Conservation (phyloP, 2,329 filamentous ascomycete species). For the Chalaropsis thielavioides region DNA sequence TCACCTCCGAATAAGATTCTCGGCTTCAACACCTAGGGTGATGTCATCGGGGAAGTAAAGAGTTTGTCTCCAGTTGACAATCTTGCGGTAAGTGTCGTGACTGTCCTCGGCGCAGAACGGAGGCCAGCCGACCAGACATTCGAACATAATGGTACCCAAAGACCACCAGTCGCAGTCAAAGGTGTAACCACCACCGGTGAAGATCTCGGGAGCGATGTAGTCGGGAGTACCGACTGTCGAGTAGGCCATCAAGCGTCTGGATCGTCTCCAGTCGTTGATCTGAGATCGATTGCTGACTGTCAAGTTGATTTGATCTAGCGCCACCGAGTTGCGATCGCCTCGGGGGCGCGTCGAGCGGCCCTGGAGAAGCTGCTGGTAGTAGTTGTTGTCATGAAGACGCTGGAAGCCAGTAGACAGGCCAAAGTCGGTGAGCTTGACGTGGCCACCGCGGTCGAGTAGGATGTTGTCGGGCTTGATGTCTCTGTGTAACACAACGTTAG, state of each 20-base stretch:
- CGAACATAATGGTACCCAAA: constrained; percentile 72
- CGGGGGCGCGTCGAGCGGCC: constrained; percentile 31
- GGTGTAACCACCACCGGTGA: constrained; percentile 54
- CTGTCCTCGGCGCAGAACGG: constrained; percentile 89
- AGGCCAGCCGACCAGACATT: constrained; percentile 69
- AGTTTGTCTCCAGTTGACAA: constrained; percentile 93
- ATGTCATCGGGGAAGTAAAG: constrained; percentile 96
- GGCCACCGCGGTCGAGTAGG: constrained; percentile 58
- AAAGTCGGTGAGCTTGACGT: constrained; percentile 71
- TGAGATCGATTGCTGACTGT: constrained; percentile 95
- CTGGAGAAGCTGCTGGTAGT: constrained; percentile 62
- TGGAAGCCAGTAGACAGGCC: constrained; percentile 68
- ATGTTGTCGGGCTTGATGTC: constrained; percentile 79
- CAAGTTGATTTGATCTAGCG: constrained; percentile 92
- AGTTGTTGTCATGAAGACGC: constrained; percentile 62
- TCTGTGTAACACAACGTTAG: constrained; percentile 24
- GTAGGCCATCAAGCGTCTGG: constrained; percentile 67
- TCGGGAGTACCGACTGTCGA: constrained; percentile 96
- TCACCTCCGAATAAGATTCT: constrained; percentile 83
- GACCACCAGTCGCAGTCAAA: constrained; percentile 76
- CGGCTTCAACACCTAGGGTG: constrained; percentile 71
- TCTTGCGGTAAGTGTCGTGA: constrained; percentile 97
- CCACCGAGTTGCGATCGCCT: constrained; percentile 78
- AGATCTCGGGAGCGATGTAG: constrained; percentile 70
- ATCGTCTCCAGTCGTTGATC: constrained; percentile 75